Evolutionary conservation across 1,284 basidiomycete species (phyloP).

Genomic region (Sanghuangporus weigelae): DNA sequence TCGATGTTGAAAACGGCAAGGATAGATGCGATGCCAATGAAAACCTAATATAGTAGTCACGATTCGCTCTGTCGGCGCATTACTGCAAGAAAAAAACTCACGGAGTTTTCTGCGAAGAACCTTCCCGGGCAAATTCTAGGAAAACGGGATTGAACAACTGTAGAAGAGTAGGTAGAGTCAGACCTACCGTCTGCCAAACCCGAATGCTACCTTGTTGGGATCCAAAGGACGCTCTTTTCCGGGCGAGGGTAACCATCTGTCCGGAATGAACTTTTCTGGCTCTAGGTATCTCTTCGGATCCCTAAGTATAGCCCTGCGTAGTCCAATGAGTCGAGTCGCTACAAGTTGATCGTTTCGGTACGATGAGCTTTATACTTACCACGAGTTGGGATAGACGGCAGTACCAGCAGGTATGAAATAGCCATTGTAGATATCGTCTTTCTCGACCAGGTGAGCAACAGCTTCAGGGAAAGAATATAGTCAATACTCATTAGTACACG

Average conservation of each 20-base stretch:
- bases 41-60: neutral
- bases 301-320: constrained; percentile 4
- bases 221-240: constrained; percentile 3
- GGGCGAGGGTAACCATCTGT: constrained; percentile 1
- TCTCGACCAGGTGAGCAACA: constrained; percentile 8
- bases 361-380: constrained; percentile 20
- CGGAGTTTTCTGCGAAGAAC: constrained; percentile 5
- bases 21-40: constrained; percentile 6
- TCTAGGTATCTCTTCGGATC: constrained; percentile 13
- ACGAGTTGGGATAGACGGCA: constrained; percentile 26
- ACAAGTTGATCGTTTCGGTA: neutral
- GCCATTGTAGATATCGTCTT: constrained; percentile 12
- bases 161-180: too few species aligned
- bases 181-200: constrained; percentile 9
- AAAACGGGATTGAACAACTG: neutral
- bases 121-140: constrained; percentile 15
- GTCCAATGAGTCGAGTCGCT: neutral
- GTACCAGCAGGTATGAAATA: constrained; percentile 21
- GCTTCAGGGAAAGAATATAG: neutral
- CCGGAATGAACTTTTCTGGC: constrained; percentile 17
- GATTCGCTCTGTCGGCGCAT: neutral
- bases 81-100: neutral
- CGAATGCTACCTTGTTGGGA: constrained; percentile 3
- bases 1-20: constrained; percentile 10
- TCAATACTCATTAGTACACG: neutral